phyloP scores from a whole-genome alignment of 805 yeast genomes.

The Yamadazyma olivae region DNA sequence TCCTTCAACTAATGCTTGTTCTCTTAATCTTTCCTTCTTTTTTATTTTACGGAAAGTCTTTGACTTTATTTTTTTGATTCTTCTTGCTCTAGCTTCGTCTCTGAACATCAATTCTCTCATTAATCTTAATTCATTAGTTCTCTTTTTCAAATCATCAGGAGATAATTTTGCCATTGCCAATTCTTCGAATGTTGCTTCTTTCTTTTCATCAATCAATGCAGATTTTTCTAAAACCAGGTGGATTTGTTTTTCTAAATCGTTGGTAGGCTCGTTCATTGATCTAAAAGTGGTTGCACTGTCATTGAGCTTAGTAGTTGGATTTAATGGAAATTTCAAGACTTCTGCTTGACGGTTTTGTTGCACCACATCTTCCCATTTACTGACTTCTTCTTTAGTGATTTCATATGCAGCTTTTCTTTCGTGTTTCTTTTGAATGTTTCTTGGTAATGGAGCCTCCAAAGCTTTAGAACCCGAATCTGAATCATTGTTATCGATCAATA shows the following conservation, averaged over 20 bases:
- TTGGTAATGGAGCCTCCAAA: slow-evolving; percentile 78
- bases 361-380: slow-evolving; percentile 85
- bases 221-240: slow-evolving; percentile 61
- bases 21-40: slow-evolving; percentile 76
- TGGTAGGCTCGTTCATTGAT: slow-evolving; percentile 40
- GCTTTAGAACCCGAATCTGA: too few species aligned
- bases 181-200: slow-evolving; percentile 84
- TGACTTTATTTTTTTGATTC: slow-evolving; percentile 92
- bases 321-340: slow-evolving; percentile 73
- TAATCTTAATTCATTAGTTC: slow-evolving; percentile 78
- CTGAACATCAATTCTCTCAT: slow-evolving; percentile 97
- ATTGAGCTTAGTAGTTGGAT: slow-evolving; percentile 44
- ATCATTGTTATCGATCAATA: slow-evolving; percentile 42
- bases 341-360: slow-evolving; percentile 80
- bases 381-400: slow-evolving; percentile 79
- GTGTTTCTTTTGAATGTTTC: slow-evolving; percentile 77
- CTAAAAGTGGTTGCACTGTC: slow-evolving; percentile 52
- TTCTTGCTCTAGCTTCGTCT: slow-evolving; percentile 85
- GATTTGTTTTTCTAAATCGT: slow-evolving; percentile 67
- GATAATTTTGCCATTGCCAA: slow-evolving; percentile 78
- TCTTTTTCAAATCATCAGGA: slow-evolving; percentile 70
- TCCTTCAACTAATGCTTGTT: slow-evolving; percentile 64
- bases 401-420: slow-evolving; percentile 91
- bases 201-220: slow-evolving; percentile 64
- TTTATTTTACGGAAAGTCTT: slow-evolving; percentile 83